phyloP scores from a whole-genome alignment of 139 green algal genomes.

The Coccomyxa sp. region DNA sequence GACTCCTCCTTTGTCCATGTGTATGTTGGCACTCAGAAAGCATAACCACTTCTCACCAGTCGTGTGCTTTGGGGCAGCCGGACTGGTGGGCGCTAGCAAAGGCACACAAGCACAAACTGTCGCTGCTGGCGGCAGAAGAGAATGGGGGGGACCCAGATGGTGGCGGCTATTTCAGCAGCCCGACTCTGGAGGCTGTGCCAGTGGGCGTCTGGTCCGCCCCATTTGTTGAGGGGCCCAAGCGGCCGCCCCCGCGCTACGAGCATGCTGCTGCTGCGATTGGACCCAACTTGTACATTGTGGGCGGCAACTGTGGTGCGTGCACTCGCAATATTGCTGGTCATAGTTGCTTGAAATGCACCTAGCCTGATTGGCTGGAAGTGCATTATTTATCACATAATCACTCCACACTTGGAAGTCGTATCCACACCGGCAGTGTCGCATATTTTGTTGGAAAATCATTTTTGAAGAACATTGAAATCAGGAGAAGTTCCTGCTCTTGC shows the following conservation, averaged over 20 bases:
- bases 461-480: too few relatives aligned
- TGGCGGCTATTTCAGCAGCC: background rate
- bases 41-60: background rate
- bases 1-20: background rate
- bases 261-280: constrained; percentile 69
- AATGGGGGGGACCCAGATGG: background rate
- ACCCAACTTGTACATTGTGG: constrained; percentile 68
- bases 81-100: constrained; percentile 43
- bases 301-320: constrained; percentile 72
- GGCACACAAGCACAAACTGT: background rate
- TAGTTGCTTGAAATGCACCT: background rate
- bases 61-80: constrained; percentile 13
- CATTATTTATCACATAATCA: background rate
- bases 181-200: background rate
- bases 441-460: background rate
- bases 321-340: background rate
- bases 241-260: constrained; percentile 71
- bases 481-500: too few relatives aligned
- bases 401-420: background rate
- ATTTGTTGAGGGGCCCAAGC: background rate
- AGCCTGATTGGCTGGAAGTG: background rate
- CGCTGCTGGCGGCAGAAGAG: background rate
- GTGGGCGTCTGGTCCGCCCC: constrained; percentile 10
- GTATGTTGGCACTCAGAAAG: background rate
- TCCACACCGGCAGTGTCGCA: too few relatives aligned